phyloP scores from a whole-genome alignment of 768 basidiomycete species.

The Vararia minispora region DNA sequence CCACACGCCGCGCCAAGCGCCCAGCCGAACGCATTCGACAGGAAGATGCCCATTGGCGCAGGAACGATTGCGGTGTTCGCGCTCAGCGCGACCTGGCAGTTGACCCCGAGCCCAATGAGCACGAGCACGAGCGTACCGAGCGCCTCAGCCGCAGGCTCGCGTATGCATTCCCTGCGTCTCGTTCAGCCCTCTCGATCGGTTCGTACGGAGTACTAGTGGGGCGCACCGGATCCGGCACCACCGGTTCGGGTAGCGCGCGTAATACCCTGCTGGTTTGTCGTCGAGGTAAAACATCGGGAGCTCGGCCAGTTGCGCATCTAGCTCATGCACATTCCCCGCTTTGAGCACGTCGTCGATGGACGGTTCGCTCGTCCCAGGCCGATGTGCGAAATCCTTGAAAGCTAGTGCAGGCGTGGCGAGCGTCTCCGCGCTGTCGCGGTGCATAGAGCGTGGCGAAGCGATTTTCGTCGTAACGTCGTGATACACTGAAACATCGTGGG shows the following conservation, averaged over 20 bases:
- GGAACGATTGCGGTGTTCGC: slow-evolving; percentile 32
- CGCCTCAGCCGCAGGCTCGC: slow-evolving; percentile 57
- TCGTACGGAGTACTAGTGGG: background rate
- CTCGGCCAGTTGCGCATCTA: too few relatives aligned
- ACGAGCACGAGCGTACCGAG: slow-evolving; percentile 46
- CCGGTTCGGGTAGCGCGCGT: slow-evolving; percentile 32
- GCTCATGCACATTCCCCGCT: too few relatives aligned
- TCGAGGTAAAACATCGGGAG: too few relatives aligned
- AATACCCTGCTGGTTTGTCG: slow-evolving; percentile 17
- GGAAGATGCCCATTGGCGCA: slow-evolving; percentile 48
- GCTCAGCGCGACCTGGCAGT: slow-evolving; percentile 47
- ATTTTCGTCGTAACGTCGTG: too few relatives aligned
- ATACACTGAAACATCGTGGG: too few relatives aligned
- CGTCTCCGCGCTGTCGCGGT: too few relatives aligned
- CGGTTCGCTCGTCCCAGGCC: too few relatives aligned
- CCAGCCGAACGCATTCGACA: too few relatives aligned
- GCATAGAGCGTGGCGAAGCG: too few relatives aligned
- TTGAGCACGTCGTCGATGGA: too few relatives aligned
- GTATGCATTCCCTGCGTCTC: slow-evolving; percentile 28
- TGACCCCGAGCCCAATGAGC: slow-evolving; percentile 47
- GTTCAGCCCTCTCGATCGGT: background rate
- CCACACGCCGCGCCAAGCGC: slow-evolving; percentile 55
- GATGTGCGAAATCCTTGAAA: too few relatives aligned
- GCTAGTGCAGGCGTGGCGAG: too few relatives aligned
- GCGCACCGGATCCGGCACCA: slow-evolving; percentile 48